Evolutionary conservation across 208 protist species (phyloP).

Genomic region (Kentomonas sorsogonicus): DNA sequence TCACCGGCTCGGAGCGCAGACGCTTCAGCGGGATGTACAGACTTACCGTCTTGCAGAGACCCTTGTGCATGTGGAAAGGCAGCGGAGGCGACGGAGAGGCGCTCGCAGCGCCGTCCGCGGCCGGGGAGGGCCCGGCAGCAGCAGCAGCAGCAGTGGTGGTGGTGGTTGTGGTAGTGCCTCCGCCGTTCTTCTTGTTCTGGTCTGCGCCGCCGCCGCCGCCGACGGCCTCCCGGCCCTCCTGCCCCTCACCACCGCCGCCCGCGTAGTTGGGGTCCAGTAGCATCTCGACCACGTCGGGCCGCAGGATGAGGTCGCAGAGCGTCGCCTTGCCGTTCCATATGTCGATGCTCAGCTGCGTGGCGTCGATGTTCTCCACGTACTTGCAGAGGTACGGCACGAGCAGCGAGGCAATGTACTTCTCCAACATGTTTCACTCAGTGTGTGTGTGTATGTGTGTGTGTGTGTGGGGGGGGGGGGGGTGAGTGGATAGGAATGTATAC

Average conservation of each 20-base stretch:
- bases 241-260: not conserved
- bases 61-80: conserved; percentile 46
- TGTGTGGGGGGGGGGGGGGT: too few relatives aligned
- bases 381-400: conserved; percentile 81
- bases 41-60: conserved; percentile 74
- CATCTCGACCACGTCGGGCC: conserved; percentile 50
- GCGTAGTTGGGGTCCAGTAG: conserved; percentile 27
- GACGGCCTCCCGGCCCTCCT: not conserved
- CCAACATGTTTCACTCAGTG: conserved; percentile 53
- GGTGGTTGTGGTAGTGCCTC: too few relatives aligned
- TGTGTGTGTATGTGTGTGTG: too few relatives aligned
- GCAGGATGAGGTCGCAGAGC: conserved; percentile 72
- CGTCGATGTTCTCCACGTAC: conserved; percentile 84
- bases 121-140: conserved; percentile 7
- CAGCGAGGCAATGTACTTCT: conserved; percentile 75
- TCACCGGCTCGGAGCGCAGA: conserved; percentile 77
- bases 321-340: conserved; percentile 81
- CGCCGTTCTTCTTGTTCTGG: not conserved
- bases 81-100: conserved; percentile 14
- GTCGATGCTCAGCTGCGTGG: conserved; percentile 64
- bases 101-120: conserved; percentile 4
- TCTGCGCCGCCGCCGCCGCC: not conserved
- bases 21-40: conserved; percentile 70
- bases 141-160: not conserved
- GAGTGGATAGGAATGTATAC: too few relatives aligned